phyloP scores from a whole-genome alignment of 345 rosid species.

The Bretschneidera sinensis region DNA sequence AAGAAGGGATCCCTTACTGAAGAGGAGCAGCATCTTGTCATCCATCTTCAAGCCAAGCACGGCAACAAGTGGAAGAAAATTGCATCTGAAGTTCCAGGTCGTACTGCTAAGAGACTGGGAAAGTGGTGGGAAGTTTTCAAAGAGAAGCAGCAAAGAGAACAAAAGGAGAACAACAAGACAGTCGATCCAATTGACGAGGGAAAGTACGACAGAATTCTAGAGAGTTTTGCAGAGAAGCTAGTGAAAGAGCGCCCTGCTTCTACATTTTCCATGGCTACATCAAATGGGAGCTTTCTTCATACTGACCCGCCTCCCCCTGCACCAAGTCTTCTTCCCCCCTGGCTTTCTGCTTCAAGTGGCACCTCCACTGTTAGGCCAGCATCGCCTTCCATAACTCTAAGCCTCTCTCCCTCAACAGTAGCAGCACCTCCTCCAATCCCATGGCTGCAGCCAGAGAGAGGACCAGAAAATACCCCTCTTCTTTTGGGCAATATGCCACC shows the following conservation, averaged over 20 bases:
- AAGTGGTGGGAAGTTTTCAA: slow-evolving; percentile 99
- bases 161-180: slow-evolving; percentile 61
- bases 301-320: slow-evolving; percentile 43
- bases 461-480: slow-evolving; percentile 40
- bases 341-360: slow-evolving; percentile 80
- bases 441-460: slow-evolving; percentile 79
- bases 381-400: slow-evolving; percentile 77
- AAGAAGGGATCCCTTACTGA: slow-evolving; percentile 93
- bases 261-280: slow-evolving; percentile 61
- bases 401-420: slow-evolving; percentile 72
- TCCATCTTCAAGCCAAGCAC: slow-evolving; percentile 85
- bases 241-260: slow-evolving; percentile 67
- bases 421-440: slow-evolving; percentile 68
- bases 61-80: slow-evolving; percentile 99
- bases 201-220: slow-evolving; percentile 84
- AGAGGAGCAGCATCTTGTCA: slow-evolving; percentile 90
- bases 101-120: slow-evolving; percentile 90
- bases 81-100: slow-evolving; percentile 95
- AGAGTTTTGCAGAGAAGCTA: slow-evolving; percentile 90
- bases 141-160: slow-evolving; percentile 92
- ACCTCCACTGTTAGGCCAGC: slow-evolving; percentile 46
- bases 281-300: slow-evolving; percentile 67
- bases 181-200: slow-evolving; percentile 78
- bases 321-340: slow-evolving; percentile 64
- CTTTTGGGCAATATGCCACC: slow-evolving; percentile 43